These are phyloP conservation scores for Trichosporon sp. DNA, from an alignment of 1,284 basidiomycete genomes.

Conservation along the genomic window DNA sequence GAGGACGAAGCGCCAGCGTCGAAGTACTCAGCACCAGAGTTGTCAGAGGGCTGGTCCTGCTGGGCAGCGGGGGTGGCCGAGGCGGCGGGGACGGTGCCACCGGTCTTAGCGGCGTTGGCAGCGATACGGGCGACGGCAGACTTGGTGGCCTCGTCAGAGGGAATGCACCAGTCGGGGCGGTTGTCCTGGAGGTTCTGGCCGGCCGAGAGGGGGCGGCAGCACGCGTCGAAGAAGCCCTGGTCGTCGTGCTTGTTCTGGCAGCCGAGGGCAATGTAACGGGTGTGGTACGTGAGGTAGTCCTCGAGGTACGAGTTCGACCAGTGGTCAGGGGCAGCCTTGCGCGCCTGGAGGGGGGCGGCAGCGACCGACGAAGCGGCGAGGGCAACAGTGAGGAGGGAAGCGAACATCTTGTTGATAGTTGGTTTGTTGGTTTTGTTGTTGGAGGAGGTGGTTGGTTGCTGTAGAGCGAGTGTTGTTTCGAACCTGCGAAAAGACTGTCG, in stretches of 20 bases:
- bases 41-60: conserved; percentile 12
- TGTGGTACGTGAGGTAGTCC: conserved; percentile 62
- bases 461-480: conserved; percentile 5
- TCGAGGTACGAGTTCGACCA: conserved; percentile 45
- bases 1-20: conserved; percentile 15
- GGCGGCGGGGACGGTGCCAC: conserved; percentile 8
- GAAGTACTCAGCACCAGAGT: conserved; percentile 20
- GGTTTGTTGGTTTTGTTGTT: conserved; percentile 10
- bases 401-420: conserved; percentile 33
- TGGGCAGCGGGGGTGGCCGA: conserved; percentile 7
- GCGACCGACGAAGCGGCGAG: conserved; percentile 49
- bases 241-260: conserved; percentile 58
- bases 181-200: conserved; percentile 52
- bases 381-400: conserved; percentile 53
- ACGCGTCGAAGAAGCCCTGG: conserved; percentile 56
- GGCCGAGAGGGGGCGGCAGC: conserved; percentile 55
- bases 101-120: conserved; percentile 15
- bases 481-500: conserved; percentile 17
- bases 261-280: conserved; percentile 57
- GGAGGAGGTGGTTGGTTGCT: conserved; percentile 5
- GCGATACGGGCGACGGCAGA: conserved; percentile 24
- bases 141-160: conserved; percentile 32
- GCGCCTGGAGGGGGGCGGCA: conserved; percentile 52
- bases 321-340: conserved; percentile 47
- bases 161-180: conserved; percentile 56